These are phyloP conservation scores for Strobilomyces dryophilus DNA, from an alignment of 768 basidiomycete species.

Conservation along the genomic window DNA sequence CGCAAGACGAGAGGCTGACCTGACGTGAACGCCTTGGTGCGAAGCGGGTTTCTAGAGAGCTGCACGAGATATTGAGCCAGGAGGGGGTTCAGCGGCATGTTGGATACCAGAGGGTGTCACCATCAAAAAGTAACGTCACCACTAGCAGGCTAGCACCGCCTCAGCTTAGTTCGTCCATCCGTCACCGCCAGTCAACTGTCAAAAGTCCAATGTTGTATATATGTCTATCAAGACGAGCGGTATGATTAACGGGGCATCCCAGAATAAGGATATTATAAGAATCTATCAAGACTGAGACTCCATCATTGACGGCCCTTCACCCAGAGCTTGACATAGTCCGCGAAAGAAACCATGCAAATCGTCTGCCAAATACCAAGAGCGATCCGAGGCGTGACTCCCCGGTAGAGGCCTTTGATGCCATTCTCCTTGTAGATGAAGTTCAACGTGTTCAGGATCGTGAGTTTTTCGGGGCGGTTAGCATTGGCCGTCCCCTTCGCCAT, in stretches of 20 bases:
- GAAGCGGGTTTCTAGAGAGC: slow-evolving; percentile 63
- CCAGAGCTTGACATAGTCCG: slow-evolving; percentile 92
- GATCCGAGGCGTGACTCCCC: slow-evolving; percentile 95
- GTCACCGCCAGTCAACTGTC: neutral
- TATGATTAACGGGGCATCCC: slow-evolving; percentile 15
- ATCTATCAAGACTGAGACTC: slow-evolving; percentile 1
- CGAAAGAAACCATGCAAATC: slow-evolving; percentile 98
- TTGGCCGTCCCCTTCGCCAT: slow-evolving; percentile 79
- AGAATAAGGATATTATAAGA: slow-evolving; percentile 18
- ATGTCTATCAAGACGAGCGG: neutral
- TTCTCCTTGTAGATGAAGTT: slow-evolving; percentile 96
- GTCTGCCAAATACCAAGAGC: slow-evolving; percentile 97
- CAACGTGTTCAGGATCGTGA: slow-evolving; percentile 89
- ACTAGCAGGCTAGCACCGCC: neutral
- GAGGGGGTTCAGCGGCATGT: slow-evolving; percentile 46
- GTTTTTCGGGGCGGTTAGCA: slow-evolving; percentile 82
- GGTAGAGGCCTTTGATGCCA: slow-evolving; percentile 93
- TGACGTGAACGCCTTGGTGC: slow-evolving; percentile 78
- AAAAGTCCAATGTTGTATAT: neutral
- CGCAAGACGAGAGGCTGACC: slow-evolving; percentile 35
- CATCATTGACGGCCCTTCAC: slow-evolving; percentile 42
- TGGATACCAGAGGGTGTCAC: neutral
- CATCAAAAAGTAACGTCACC: too few species aligned
- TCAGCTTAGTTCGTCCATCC: neutral
- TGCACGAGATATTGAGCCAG: slow-evolving; percentile 68